A percentile compares a stretch with the other conserved stretches of the same genome.
Evolutionary conservation across 2,329 filamentous ascomycete genomes (phyloP).

Genomic region (Drechslerella coelobrocha): DNA sequence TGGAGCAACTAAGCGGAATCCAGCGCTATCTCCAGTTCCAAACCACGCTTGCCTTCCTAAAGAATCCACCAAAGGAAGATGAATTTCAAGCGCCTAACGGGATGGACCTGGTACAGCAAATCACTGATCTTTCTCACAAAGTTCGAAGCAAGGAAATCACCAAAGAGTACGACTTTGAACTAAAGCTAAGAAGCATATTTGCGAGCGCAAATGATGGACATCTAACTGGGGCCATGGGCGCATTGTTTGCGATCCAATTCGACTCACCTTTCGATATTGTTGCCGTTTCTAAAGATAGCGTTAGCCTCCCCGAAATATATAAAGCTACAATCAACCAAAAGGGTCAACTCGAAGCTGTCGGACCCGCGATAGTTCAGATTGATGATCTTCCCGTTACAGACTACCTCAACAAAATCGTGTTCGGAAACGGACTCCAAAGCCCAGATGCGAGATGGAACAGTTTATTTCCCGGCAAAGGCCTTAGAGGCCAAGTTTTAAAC

Average conservation of each 20-base stretch:
- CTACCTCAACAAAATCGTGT: constrained; percentile 44
- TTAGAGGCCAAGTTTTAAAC: constrained; percentile 26
- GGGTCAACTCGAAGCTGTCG: constrained; percentile 34
- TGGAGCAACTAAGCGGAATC: constrained; percentile 38
- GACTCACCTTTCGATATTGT: constrained; percentile 40
- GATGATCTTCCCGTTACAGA: constrained; percentile 37
- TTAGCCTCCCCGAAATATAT: constrained; percentile 37
- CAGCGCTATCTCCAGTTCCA: constrained; percentile 49
- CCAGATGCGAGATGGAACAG: constrained; percentile 45
- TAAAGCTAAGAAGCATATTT: constrained; percentile 26
- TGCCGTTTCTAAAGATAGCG: constrained; percentile 41
- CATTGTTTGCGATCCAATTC: constrained; percentile 46
- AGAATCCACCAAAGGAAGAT: constrained; percentile 45
- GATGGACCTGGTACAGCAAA: constrained; percentile 33
- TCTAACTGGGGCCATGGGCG: constrained; percentile 42
- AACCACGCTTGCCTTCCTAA: constrained; percentile 38
- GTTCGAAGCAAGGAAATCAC: constrained; percentile 38
- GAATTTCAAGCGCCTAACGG: constrained; percentile 30
- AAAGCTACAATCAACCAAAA: constrained; percentile 20
- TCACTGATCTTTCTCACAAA: constrained; percentile 33
- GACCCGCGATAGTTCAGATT: constrained; percentile 35
- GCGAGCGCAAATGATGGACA: constrained; percentile 48
- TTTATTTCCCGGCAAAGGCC: constrained; percentile 36
- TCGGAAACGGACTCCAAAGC: constrained; percentile 39
- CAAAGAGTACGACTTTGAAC: constrained; percentile 45